These are phyloP conservation scores for Pyrenophora seminiperda DNA, from an alignment of 2,329 filamentous ascomycete species.

Conservation along the genomic window DNA sequence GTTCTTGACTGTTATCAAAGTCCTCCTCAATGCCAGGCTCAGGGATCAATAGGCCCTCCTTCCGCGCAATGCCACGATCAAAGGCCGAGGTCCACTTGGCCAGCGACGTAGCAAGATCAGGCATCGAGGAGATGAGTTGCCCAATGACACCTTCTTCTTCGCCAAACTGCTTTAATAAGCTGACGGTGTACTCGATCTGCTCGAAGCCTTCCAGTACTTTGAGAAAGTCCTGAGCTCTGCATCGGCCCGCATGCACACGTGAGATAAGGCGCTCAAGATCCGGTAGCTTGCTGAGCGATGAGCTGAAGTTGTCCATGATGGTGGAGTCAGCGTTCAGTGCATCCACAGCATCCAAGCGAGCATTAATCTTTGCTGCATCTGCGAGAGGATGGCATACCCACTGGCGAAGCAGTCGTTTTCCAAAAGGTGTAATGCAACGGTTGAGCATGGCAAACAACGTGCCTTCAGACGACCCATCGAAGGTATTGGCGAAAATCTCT, in stretches of 20 bases:
- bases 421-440: slow-evolving; percentile 93
- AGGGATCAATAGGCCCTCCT: slow-evolving; percentile 82
- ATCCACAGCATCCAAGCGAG: slow-evolving; percentile 91
- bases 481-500: slow-evolving; percentile 94
- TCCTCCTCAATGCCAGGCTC: slow-evolving; percentile 87
- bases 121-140: slow-evolving; percentile 83
- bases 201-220: slow-evolving; percentile 94
- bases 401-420: slow-evolving; percentile 92
- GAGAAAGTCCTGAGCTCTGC: slow-evolving; percentile 89
- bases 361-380: slow-evolving; percentile 86
- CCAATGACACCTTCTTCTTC: slow-evolving; percentile 84
- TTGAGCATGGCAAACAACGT: slow-evolving; percentile 92
- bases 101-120: slow-evolving; percentile 74
- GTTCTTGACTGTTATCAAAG: slow-evolving; percentile 82
- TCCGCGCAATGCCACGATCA: slow-evolving; percentile 77
- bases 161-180: slow-evolving; percentile 73
- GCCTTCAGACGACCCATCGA: slow-evolving; percentile 81
- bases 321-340: slow-evolving; percentile 82
- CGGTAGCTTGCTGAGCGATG: slow-evolving; percentile 87
- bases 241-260: slow-evolving; percentile 88
- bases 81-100: slow-evolving; percentile 91
- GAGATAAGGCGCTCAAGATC: slow-evolving; percentile 94
- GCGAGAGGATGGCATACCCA: slow-evolving; percentile 97
- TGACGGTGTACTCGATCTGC: slow-evolving; percentile 94
- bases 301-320: slow-evolving; percentile 84